Conservation (phyloP, 352 stramenopile genomes). For the Aphanomyces invadans region DNA sequence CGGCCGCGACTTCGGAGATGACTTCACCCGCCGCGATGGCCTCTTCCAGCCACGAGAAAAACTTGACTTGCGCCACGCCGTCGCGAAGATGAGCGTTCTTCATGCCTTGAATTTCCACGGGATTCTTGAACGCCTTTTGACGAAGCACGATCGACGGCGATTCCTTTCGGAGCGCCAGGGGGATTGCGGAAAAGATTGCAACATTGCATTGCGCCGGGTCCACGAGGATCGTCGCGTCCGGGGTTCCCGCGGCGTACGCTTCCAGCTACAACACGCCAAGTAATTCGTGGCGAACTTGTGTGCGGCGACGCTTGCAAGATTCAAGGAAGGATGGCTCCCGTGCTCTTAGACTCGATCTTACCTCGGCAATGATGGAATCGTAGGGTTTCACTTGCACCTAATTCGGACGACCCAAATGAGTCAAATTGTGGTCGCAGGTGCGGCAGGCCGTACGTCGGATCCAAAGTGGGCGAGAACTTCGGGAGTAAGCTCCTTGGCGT, state of each 20-base stretch:
- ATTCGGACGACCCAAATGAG: background rate
- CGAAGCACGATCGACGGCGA: slow-evolving; percentile 68
- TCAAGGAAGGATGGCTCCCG: too few relatives aligned
- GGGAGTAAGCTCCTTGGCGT: slow-evolving; percentile 55
- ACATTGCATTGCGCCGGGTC: slow-evolving; percentile 81
- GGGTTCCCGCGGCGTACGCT: slow-evolving; percentile 41
- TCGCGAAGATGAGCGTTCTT: slow-evolving; percentile 92
- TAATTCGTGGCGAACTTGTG: too few relatives aligned
- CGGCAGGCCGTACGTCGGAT: background rate
- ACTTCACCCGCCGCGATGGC: slow-evolving; percentile 45
- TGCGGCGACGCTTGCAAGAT: too few relatives aligned
- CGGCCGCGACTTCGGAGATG: slow-evolving; percentile 81
- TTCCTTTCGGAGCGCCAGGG: slow-evolving; percentile 60
- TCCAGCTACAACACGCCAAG: slow-evolving; percentile 33
- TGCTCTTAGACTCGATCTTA: too few relatives aligned
- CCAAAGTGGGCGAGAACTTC: slow-evolving; percentile 33
- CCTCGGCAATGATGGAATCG: slow-evolving; percentile 41
- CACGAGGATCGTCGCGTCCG: slow-evolving; percentile 55
- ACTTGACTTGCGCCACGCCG: slow-evolving; percentile 90
- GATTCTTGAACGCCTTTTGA: slow-evolving; percentile 91
- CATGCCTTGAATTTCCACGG: slow-evolving; percentile 93
- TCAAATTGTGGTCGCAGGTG: background rate
- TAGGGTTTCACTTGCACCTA: slow-evolving; percentile 25
- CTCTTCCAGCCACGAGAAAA: slow-evolving; percentile 90
- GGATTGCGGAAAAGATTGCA: slow-evolving; percentile 71